These are phyloP conservation scores for Ganoderma sinense DNA, from an alignment of 1,284 basidiomycete genomes.

Conservation along the genomic window DNA sequence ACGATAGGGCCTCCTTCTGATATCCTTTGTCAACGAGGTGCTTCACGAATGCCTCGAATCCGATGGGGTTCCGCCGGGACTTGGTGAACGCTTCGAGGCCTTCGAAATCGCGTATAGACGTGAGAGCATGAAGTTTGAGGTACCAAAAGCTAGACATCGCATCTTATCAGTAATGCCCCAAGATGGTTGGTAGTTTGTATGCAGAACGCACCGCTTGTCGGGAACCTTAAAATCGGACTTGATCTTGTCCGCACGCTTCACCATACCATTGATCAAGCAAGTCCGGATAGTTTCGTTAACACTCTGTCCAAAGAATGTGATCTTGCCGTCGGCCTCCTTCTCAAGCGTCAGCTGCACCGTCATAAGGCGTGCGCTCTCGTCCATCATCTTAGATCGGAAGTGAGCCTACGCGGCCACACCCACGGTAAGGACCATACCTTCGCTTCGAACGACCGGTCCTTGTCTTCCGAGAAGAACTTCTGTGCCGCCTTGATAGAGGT, in stretches of 20 bases:
- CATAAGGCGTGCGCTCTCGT: conserved; percentile 84
- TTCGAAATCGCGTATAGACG: conserved; percentile 83
- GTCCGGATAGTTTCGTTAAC: conserved; percentile 84
- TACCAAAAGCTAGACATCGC: conserved; percentile 83
- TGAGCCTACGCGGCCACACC: background rate
- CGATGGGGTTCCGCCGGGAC: conserved; percentile 91
- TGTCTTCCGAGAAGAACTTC: conserved; percentile 95
- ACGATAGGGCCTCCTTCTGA: conserved; percentile 75
- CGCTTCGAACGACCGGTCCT: conserved; percentile 88
- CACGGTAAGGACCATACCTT: conserved; percentile 61
- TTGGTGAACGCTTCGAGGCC: conserved; percentile 85
- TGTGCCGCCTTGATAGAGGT: conserved; percentile 82
- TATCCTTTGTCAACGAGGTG: conserved; percentile 79
- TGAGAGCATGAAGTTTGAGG: conserved; percentile 85
- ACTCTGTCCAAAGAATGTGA: conserved; percentile 80
- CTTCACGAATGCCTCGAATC: conserved; percentile 92
- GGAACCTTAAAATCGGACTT: conserved; percentile 90
- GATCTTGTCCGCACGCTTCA: conserved; percentile 88
- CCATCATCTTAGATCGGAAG: conserved; percentile 73
- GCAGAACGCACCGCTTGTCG: conserved; percentile 75
- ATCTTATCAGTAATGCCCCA: background rate
- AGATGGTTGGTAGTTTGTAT: background rate
- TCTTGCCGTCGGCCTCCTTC: conserved; percentile 82
- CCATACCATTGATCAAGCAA: conserved; percentile 80
- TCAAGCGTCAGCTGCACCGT: conserved; percentile 87